phyloP scores from a whole-genome alignment of 1,139 yeast genomes.

The Geotrichum siamense region DNA sequence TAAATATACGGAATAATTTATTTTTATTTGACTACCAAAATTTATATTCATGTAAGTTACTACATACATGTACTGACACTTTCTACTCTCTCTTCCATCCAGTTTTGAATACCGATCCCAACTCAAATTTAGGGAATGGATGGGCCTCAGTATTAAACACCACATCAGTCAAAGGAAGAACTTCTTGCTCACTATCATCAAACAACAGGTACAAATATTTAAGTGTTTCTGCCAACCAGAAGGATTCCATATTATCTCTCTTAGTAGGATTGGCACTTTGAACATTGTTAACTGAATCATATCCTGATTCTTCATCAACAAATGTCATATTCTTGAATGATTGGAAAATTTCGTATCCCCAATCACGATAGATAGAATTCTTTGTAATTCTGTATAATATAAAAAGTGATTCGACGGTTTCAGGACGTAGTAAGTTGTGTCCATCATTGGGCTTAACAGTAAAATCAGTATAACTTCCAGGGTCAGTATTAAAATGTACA shows the following conservation, averaged over 20 bases:
- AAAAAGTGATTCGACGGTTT: constrained; percentile 85
- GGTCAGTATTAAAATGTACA: constrained; percentile 60
- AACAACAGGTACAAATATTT: constrained; percentile 80
- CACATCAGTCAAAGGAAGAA: constrained; percentile 53
- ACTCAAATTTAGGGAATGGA: constrained; percentile 69
- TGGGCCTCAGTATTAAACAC: constrained; percentile 94
- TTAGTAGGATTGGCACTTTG: constrained; percentile 42
- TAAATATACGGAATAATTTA: no score
- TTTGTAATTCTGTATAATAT: constrained; percentile 73
- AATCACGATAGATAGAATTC: constrained; percentile 72
- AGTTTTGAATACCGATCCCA: constrained; percentile 50
- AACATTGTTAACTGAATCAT: constrained; percentile 64
- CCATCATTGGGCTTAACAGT: constrained; percentile 61
- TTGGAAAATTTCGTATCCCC: constrained; percentile 85
- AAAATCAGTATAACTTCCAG: constrained; percentile 45
- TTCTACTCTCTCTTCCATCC: constrained; percentile 44
- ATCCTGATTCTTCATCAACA: constrained; percentile 52
- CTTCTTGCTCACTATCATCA: constrained; percentile 54
- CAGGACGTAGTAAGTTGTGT: constrained; percentile 89
- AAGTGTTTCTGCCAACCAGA: constrained; percentile 92
- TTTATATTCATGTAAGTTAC: no score
- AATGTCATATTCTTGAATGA: constrained; percentile 57
- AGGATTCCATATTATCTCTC: constrained; percentile 79
- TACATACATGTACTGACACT: no score
- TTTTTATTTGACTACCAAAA: no score